Evolutionary conservation across 805 yeast genomes (phyloP), one percentile per base, ranked within the genome.

Genomic region (Candida cerambycidarum): DNA sequence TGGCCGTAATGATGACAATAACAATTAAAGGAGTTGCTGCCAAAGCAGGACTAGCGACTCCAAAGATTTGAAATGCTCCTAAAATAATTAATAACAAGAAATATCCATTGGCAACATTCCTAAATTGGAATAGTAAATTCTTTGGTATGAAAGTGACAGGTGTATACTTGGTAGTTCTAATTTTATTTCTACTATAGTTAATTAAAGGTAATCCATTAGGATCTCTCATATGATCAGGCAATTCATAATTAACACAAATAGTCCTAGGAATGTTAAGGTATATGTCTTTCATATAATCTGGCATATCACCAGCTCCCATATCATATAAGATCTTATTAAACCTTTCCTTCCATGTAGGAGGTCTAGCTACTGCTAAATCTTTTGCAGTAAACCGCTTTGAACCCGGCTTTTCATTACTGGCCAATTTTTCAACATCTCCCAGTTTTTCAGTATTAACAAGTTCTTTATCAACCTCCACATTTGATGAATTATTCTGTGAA

Each of bases 21-120:
- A 85, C 90, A 59, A 85, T 83, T 57, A 85, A 76, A 2, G 95
- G 95, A 25, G 85, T 90, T 2, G 89, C 86, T 15, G 85, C 83
- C 55, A 85, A 67, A 1, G 80, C 92, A 1, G 93, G 89, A 45
- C 71, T 71, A 24, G 78, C 72, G 15, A 83, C 89, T 36, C 95
- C 95, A 58, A 85, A 85, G 35, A 85, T 78, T 47, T 79, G 71
- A 60, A 83, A 82, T 5, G 70, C 67, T 10, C 84, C 83, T 48
- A 80, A 59, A 24, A 80, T 77, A 44, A 76, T 74, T 53, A 79
- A 63, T 14, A 77, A 51, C 51, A 80, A 63, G 66, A 80, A 80
- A 56, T 80, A 80, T n/a, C 67, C 52, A 57, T 80, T 80, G 41
- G 85, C 85, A 45, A 79, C 73, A 52, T 80, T 80, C 14, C 71